Conservation (phyloP, 257 asterid genomes). For the Schizonepeta tenuifolia region DNA sequence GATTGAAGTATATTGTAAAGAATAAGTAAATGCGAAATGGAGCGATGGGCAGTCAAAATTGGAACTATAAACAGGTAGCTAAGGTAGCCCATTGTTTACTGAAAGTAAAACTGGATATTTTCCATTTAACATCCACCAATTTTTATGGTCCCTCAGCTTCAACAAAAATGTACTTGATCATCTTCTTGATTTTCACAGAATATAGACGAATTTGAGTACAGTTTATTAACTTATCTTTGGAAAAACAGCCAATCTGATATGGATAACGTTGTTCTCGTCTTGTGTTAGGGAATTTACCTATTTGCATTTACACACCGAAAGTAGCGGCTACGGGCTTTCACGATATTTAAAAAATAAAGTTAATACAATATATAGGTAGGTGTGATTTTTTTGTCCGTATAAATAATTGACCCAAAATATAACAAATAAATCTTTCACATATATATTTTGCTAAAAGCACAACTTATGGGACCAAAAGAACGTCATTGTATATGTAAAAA, state of each 20-base stretch:
- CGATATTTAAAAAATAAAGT: no score
- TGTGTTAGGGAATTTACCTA: no score
- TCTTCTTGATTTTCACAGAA: neutral
- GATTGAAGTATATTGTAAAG: neutral
- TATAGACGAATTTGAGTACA: neutral
- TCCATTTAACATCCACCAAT: neutral
- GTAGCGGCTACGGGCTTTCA: no score
- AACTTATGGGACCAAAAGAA: no score
- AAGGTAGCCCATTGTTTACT: neutral
- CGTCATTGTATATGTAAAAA: no score
- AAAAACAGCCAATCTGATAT: neutral
- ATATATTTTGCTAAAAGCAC: no score
- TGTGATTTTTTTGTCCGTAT: no score
- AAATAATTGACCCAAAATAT: no score
- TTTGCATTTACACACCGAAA: no score
- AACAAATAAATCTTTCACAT: no score
- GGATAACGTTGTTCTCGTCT: neutral
- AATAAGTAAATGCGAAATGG: neutral
- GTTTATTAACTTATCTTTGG: neutral
- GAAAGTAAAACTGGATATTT: neutral
- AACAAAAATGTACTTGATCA: neutral
- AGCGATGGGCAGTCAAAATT: neutral
- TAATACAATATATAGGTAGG: no score
- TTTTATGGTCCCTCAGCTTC: neutral
- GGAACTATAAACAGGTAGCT: neutral